Base-by-base conservation (phyloP, 148 eudicot species). In the Diospyros kaki region DNA sequence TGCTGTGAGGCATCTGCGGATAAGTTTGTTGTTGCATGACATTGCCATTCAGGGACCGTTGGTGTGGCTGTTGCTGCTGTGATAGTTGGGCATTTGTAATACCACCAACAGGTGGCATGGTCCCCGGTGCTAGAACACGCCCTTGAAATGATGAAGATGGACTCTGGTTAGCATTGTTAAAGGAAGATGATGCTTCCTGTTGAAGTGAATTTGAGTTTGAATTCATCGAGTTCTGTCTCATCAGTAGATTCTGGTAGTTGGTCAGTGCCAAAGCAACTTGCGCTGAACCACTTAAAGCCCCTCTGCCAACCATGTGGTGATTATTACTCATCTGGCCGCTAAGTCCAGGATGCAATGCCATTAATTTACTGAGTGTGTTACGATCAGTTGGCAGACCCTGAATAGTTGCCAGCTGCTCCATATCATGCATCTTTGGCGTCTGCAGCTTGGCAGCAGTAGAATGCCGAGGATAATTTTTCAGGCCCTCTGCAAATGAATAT, bases 381-480 rank as follows among this genome's bases (percentile, higher is more conserved):
- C 90, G 77, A 80, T 91, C 93, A 15, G 89, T 81, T 43, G 90
- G 88, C 64, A 89, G 79, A 76, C 97, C 95, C 76, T 82, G 90
- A 77, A 84, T 80, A 58, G 83, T 81, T 45, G 87, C 87, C 51
- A 85, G 60, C 72, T 89, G 88, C 75, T 86, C 93, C 82, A 85
- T 83, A 77, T 92, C 93, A 58, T 85, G 92, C 84, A 89, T 84
- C 83, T 93, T 86, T 73, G 84, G 98, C 76, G 79, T 75, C 78
- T 84, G 93, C 3, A 83, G 70, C 82, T 92, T 86, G 61, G 88
- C 77, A 9, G 86, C 45, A 73, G 86, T 73, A 51, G 87, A 62
- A 76, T 84, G 90, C 64, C 87, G 89, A 53, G 98, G 92, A 76
- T 85, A 90, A 60, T 72, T 89, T 82, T 94, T 94, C 84, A 94